Evolutionary conservation across 2,329 filamentous ascomycete genomes (phyloP), one percentile per base, ranked within the genome.

Genomic region (Sporothrix sp.): DNA sequence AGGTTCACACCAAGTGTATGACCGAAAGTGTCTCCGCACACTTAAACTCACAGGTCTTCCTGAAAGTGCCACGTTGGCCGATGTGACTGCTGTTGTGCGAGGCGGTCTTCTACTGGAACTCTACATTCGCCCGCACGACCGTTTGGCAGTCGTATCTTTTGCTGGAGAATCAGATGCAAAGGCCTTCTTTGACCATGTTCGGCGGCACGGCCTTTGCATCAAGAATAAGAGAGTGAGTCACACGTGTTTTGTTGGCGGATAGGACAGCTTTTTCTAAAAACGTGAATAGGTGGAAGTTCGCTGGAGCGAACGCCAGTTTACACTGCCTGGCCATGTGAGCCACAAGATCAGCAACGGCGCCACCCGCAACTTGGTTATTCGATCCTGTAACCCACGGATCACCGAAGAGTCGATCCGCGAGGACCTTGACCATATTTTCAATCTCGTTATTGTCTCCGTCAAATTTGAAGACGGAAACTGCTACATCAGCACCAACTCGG

Each of bases 351-450:
- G 66, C 35, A 70, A 65, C 43, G 85, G 86, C 13, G 84, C 84
- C 13, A 85, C 80, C 37, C 80, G 87, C 53, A 93, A 91, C 59
- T 64, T 94, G 33, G 68, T 90, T 18, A 75, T 94, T 37, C 76
- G 76, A 52, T 74, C 75, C 9, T 78, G 76, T 57, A 71, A 71
- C 58, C 68, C 68, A 48, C 74, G 68, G 48, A 69, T 85, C 57
- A 87, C 81, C 0, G 82, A 82, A 57, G 67, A 76, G 7, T 66
- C 68, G 14, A 79, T 94, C 56, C 79, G 84, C 10, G 74, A 82
- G 4, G 85, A 94, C 58, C 72, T 93, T 33, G 83, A 89, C 21
- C 87, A 94, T 62, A 91, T 94, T 54, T 82, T 91, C 68, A 86
- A 87, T 55, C 72, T 94, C 1, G 70, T 83, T 20, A 76, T 94